phyloP scores from a whole-genome alignment of 805 yeast species.

The Hemisphaericaspora nanyangensis region DNA sequence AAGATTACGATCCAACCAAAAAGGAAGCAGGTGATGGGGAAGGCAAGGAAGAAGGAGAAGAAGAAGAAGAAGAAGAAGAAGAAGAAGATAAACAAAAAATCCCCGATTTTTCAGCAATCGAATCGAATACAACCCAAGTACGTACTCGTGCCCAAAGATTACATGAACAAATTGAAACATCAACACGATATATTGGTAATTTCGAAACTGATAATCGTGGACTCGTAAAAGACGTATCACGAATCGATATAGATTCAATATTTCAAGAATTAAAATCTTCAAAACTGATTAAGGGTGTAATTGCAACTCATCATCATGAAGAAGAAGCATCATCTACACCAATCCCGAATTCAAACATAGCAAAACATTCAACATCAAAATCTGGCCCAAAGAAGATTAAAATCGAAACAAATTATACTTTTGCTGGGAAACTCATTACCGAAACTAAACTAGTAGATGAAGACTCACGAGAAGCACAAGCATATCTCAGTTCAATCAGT shows the following conservation, averaged over 20 bases:
- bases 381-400: slow-evolving; percentile 50
- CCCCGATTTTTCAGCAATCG: slow-evolving; percentile 50
- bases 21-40: slow-evolving; percentile 25
- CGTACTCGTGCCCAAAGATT: slow-evolving; percentile 65
- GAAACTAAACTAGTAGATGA: slow-evolving; percentile 77
- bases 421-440: slow-evolving; percentile 80
- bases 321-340: slow-evolving; percentile 1
- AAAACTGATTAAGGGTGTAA: slow-evolving; percentile 1
- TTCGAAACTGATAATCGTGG: slow-evolving; percentile 10
- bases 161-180: slow-evolving; percentile 25
- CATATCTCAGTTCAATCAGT: slow-evolving; percentile 59
- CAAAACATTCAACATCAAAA: slow-evolving; percentile 2
- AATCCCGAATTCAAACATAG: neutral
- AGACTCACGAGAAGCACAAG: slow-evolving; percentile 83
- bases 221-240: slow-evolving; percentile 9
- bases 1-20: slow-evolving; percentile 12
- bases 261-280: slow-evolving; percentile 23
- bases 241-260: slow-evolving; percentile 29
- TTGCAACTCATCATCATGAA: slow-evolving; percentile 1
- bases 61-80: slow-evolving; percentile 13
- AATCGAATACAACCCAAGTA: slow-evolving; percentile 52
- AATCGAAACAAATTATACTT: slow-evolving; percentile 75
- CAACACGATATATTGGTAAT: slow-evolving; percentile 11
- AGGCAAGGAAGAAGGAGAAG: slow-evolving; percentile 27
- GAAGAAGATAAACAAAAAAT: slow-evolving; percentile 27